Percentiles rank a stretch among this genome's conserved stretches.
Evolutionary conservation across 2,329 filamentous ascomycete species (phyloP).

Genomic region (Fusarium cicatricum): DNA sequence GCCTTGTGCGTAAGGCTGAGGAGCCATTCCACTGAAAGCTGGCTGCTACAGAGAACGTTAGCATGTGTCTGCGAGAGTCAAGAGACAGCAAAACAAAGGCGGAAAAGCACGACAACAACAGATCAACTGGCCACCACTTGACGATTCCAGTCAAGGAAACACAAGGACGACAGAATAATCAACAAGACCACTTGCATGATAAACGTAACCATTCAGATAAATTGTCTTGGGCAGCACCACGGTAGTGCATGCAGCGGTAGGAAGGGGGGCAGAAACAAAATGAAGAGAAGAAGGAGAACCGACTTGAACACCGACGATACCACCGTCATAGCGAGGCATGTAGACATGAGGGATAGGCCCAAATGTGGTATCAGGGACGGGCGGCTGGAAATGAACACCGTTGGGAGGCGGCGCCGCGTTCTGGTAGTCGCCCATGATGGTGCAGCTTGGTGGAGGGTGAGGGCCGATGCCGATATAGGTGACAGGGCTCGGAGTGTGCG

Average conservation of each 20-base stretch:
- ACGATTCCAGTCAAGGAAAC: neutral
- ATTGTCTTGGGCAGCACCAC: conserved; percentile 46
- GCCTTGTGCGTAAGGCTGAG: conserved; percentile 40
- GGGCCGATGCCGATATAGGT: conserved; percentile 43
- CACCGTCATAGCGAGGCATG: conserved; percentile 60
- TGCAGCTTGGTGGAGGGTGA: conserved; percentile 38
- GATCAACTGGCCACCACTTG: neutral
- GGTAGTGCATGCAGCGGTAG: conserved; percentile 40
- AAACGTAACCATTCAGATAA: conserved; percentile 45
- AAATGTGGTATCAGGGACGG: conserved; percentile 64
- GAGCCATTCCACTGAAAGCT: conserved; percentile 38
- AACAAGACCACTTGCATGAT: conserved; percentile 51
- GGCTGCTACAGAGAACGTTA: conserved; percentile 44
- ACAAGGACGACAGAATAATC: neutral
- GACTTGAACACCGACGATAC: conserved; percentile 45
- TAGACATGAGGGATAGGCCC: conserved; percentile 65
- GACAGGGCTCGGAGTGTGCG: conserved; percentile 21
- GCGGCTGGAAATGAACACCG: conserved; percentile 65
- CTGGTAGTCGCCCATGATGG: conserved; percentile 51
- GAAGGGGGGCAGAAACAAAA: conserved; percentile 38
- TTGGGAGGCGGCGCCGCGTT: conserved; percentile 52
- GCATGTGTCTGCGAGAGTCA: neutral
- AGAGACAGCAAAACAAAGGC: neutral
- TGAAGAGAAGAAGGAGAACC: conserved; percentile 42
- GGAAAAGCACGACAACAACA: neutral